Conservation (phyloP, 768 basidiomycete genomes). For the Tulasnella sp. region DNA sequence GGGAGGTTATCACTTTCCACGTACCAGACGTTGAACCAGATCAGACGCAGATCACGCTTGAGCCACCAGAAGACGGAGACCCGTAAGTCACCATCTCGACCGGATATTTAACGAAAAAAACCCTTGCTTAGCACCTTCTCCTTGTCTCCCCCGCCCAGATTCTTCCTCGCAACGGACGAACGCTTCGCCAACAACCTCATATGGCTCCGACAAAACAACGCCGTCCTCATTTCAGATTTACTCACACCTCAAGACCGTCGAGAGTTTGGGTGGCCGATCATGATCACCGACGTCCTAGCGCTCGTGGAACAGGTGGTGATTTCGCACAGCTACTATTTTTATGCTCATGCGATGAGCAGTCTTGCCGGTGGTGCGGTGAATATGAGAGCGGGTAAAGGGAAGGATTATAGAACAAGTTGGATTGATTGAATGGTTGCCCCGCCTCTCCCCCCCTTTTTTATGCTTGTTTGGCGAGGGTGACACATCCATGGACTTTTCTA, state of each 20-base stretch:
- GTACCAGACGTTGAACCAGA: constrained; percentile 21
- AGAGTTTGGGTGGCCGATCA: constrained; percentile 24
- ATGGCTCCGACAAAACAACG: constrained; percentile 35
- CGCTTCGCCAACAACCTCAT: constrained; percentile 33
- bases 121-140: background rate
- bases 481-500: background rate
- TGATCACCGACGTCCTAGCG: constrained; percentile 26
- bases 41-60: background rate
- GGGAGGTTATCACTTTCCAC: background rate
- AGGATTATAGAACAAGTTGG: constrained; percentile 2
- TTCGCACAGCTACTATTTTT: constrained; percentile 23
- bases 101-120: background rate
- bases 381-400: constrained; percentile 7
- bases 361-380: constrained; percentile 22
- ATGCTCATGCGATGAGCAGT: constrained; percentile 24
- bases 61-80: constrained; percentile 22
- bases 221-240: constrained; percentile 37
- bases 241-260: constrained; percentile 37
- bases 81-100: constrained; percentile 16
- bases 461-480: too few relatives aligned
- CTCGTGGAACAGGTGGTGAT: constrained; percentile 27
- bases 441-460: too few relatives aligned
- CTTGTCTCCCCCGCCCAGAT: constrained; percentile 11
- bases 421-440: background rate
- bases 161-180: constrained; percentile 36